phyloP scores from a whole-genome alignment of 768 basidiomycete species.

The Mycena belliarum region DNA sequence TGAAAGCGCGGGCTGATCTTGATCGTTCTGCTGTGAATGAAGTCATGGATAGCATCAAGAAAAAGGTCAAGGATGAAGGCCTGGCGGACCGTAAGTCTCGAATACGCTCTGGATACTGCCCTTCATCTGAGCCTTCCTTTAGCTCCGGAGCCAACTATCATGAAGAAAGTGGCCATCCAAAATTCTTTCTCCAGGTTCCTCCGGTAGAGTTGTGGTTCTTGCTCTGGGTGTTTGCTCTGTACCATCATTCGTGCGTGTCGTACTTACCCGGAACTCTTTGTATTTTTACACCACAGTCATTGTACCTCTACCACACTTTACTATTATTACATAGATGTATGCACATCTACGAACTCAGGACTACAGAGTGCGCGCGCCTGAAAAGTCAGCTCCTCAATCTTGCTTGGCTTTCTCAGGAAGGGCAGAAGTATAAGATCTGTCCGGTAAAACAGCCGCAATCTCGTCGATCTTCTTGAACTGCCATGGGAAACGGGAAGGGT shows the following conservation, averaged over 20 bases:
- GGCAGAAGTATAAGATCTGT: conserved; percentile 46
- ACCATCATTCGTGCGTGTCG: not conserved
- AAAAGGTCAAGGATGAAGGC: conserved; percentile 90
- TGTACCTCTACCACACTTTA: not conserved
- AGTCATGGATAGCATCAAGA: conserved; percentile 90
- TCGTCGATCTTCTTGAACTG: conserved; percentile 96
- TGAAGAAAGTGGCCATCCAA: conserved; percentile 86
- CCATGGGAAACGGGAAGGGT: conserved; percentile 93
- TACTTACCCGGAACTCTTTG: conserved; percentile 11
- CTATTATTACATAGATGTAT: no score
- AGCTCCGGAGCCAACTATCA: conserved; percentile 85
- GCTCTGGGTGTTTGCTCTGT: not conserved
- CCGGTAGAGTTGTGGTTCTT: conserved; percentile 29
- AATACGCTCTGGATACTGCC: not conserved
- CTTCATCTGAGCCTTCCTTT: conserved; percentile 15
- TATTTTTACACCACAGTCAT: conserved; percentile 17
- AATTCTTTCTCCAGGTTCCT: conserved; percentile 77
- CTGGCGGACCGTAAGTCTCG: conserved; percentile 72
- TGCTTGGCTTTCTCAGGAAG: conserved; percentile 15
- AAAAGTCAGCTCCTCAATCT: conserved; percentile 17
- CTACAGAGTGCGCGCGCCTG: no score
- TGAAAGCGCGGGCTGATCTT: conserved; percentile 88
- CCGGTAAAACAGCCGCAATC: conserved; percentile 74
- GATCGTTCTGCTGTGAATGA: conserved; percentile 87
- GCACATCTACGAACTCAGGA: no score